Base-by-base conservation (phyloP, 768 basidiomycete species). In the Pleurotus pulmonarius region DNA sequence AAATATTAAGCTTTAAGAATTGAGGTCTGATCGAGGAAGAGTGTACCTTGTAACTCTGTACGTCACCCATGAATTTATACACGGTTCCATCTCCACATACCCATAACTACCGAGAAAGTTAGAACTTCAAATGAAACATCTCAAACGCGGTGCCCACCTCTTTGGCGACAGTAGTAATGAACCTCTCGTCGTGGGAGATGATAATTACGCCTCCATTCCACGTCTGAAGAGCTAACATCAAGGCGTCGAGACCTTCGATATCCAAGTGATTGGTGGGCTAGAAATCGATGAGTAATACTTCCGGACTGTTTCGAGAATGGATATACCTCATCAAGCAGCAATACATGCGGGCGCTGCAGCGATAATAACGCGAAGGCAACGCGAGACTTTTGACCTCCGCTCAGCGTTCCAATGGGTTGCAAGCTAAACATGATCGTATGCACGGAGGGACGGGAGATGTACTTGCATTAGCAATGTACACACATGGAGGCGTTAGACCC, bases 191-290 rank as follows among this genome's bases (percentile, higher is more conserved):
- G 82, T 97, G 95, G 59, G 91, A 94, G 63, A 94, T 93, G 61
- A 94, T 77, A 60, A 96, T 94, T 5, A 95, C 92, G 26, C 93
- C 93, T 7, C 94, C 94, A 62, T 92, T 93, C 90, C 89, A 95
- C 9, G 74, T 73, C 59, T 79, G 75, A 59, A 92, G 65, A 4
- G 92, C 97, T 3, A 79, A 70, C 88, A 98, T 97, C 52, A 98
- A 76, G 1, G 94, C 97, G 66, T 99, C 97, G 52, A 98, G 80
- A 82, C 96, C 96, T 85, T 93, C 92, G 58, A 95, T 93, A 88
- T 96, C 94, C 66, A 95, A 76, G 73, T 96, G 95, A 78, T 96
- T 96, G 64, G 93, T 94, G 56, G 94, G 94, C 88, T 89, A 61
- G 22, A 47, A 16, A 45, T 54, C 37, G n/a, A 39, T 16, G 48